Percentiles rank a stretch among this genome's conserved stretches.
Evolutionary conservation across 306 rosid species (phyloP).

Genomic region (Quillaja saponaria): DNA sequence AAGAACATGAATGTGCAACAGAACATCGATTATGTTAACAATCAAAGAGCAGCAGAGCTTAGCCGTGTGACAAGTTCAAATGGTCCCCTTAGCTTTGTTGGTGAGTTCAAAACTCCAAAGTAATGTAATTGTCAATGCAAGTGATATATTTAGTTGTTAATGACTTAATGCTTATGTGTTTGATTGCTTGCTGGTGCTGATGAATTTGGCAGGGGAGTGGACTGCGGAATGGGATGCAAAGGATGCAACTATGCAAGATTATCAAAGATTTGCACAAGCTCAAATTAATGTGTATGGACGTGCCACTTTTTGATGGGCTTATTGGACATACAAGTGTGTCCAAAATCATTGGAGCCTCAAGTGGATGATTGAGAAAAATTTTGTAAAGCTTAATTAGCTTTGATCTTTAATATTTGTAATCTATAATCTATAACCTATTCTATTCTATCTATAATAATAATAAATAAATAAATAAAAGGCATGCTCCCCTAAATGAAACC

Average conservation of each 20-base stretch:
- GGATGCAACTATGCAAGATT: conserved; percentile 42
- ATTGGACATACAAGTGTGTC: conserved; percentile 58
- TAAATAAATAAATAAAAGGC: too few relatives aligned
- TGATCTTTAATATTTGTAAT: too few relatives aligned
- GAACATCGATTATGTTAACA: conserved; percentile 38
- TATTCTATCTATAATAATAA: too few relatives aligned
- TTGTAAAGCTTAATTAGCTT: conserved; percentile 18
- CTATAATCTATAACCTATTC: too few relatives aligned
- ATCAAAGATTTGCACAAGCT: conserved; percentile 34
- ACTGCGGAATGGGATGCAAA: conserved; percentile 41
- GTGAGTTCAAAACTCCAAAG: conserved; percentile 21
- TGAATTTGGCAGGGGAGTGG: conserved; percentile 58
- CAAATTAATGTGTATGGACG: conserved; percentile 47
- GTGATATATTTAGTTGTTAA: too few relatives aligned
- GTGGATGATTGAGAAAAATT: conserved; percentile 55
- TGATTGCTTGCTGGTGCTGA: too few relatives aligned
- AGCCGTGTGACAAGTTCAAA: conserved; percentile 33
- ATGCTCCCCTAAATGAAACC: too few relatives aligned
- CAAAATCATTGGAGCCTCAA: conserved; percentile 45
- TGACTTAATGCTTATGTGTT: too few relatives aligned
- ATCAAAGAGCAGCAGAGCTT: conserved; percentile 50
- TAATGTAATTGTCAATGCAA: too few relatives aligned
- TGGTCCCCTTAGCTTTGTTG: conserved; percentile 63
- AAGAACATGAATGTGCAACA: conserved; percentile 42
- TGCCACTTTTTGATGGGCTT: conserved; percentile 69